Conservation (phyloP, 208 protist species). For the Wallacemonas sp. region DNA sequence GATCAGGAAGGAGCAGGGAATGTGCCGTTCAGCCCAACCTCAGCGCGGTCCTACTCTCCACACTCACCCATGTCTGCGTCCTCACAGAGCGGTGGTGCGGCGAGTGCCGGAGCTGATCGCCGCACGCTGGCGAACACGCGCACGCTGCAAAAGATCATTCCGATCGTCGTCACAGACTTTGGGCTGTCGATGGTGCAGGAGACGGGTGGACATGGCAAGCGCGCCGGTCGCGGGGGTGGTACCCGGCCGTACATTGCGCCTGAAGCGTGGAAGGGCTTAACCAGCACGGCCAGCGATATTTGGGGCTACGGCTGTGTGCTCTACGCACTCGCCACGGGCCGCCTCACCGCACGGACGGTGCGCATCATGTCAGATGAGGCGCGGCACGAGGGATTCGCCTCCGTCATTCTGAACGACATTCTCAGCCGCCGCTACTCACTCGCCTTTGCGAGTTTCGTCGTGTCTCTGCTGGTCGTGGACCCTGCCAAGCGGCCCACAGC, state of each 20-base stretch:
- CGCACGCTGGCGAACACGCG: conserved; percentile 22
- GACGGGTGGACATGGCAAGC: conserved; percentile 10
- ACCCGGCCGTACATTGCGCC: conserved; percentile 87
- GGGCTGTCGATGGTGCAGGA: conserved; percentile 70
- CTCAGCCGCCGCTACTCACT: conserved; percentile 53
- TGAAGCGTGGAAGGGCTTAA: conserved; percentile 63
- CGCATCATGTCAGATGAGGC: conserved; percentile 83
- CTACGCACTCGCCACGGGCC: conserved; percentile 77
- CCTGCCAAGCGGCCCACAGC: conserved; percentile 67
- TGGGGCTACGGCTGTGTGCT: conserved; percentile 88
- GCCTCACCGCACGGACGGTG: conserved; percentile 50
- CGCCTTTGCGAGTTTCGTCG: conserved; percentile 75
- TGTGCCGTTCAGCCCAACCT: background rate
- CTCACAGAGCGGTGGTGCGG: conserved; percentile 6
- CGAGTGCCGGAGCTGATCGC: background rate
- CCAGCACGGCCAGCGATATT: conserved; percentile 74
- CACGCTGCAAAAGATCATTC: conserved; percentile 52
- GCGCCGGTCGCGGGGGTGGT: conserved; percentile 44
- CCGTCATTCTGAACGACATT: conserved; percentile 74
- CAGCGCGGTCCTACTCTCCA: background rate
- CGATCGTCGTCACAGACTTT: conserved; percentile 86
- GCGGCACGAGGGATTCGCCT: conserved; percentile 51
- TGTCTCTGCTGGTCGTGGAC: conserved; percentile 74
- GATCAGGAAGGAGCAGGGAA: background rate
- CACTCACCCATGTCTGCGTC: conserved; percentile 10